Conservation (phyloP, 2,329 filamentous ascomycete genomes). For the Phyllosticta capitalensis region DNA sequence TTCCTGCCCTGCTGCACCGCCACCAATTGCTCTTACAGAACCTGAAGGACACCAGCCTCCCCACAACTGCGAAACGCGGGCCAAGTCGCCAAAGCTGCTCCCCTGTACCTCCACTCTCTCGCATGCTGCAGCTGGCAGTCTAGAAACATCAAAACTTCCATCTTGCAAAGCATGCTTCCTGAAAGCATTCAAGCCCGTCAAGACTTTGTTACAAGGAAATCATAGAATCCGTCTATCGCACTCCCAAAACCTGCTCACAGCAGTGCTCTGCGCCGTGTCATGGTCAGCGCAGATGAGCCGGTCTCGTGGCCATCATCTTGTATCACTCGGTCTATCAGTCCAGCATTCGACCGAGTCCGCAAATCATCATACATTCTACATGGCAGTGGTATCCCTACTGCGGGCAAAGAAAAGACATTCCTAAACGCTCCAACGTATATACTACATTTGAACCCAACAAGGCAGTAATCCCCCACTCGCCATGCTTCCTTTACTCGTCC, state of each 20-base stretch:
- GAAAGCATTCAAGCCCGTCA: too few species aligned
- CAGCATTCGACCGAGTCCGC: not conserved
- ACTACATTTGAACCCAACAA: not conserved
- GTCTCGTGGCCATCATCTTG: not conserved
- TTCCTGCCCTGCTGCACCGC: not conserved
- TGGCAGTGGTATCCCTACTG: not conserved
- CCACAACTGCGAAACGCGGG: not conserved
- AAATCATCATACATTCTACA: not conserved
- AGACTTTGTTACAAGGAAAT: too few species aligned
- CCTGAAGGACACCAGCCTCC: not conserved
- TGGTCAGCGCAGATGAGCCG: too few species aligned
- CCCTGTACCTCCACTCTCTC: not conserved
- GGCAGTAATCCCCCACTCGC: not conserved
- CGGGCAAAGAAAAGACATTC: not conserved
- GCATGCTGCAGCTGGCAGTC: not conserved
- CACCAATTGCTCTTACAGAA: not conserved
- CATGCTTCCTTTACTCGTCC: slow-evolving; percentile 61
- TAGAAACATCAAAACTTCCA: too few species aligned
- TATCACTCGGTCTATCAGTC: not conserved
- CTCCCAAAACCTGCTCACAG: not conserved
- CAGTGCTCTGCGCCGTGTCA: too few species aligned
- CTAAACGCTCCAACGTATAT: not conserved
- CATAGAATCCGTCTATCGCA: not conserved
- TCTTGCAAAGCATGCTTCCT: too few species aligned
- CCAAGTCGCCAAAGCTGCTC: not conserved